Conservation (phyloP, 228 moss, liverwort and hornwort species). For the Sphagnum fallax region DNA sequence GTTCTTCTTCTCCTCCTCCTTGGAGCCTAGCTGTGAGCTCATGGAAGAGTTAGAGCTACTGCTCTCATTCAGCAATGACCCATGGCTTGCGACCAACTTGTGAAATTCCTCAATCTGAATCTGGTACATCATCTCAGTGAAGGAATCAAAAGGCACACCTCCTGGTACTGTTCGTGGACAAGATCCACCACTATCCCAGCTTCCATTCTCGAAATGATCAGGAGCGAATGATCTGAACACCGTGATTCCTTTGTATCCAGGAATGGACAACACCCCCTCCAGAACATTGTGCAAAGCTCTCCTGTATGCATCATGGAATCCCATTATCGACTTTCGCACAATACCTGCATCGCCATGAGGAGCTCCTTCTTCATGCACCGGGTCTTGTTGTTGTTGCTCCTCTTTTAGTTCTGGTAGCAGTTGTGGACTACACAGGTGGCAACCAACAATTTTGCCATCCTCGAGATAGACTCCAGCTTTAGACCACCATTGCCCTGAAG, state of each 20-base stretch:
- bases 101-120: conserved; percentile 43
- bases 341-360: conserved; percentile 4
- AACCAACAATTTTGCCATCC: conserved; percentile 36
- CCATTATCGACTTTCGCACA: conserved; percentile 42
- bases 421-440: conserved; percentile 35
- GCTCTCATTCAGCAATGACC: conserved; percentile 11
- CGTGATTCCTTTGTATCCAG: conserved; percentile 51
- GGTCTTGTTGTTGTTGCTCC: too few relatives aligned
- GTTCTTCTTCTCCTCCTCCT: too few relatives aligned
- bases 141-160: conserved; percentile 16
- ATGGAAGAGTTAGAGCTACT: conserved; percentile 2
- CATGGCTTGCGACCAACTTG: conserved; percentile 5
- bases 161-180: conserved; percentile 65
- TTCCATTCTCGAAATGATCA: conserved; percentile 78
- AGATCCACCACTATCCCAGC: conserved; percentile 48
- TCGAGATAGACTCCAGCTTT: conserved; percentile 46
- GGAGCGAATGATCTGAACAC: conserved; percentile 64
- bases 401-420: neutral
- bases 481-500: conserved; percentile 81
- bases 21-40: too few relatives aligned
- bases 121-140: conserved; percentile 29
- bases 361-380: conserved; percentile 4
- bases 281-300: conserved; percentile 32
- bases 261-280: conserved; percentile 23
- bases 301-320: conserved; percentile 45